These are phyloP conservation scores for Diaporthe sp. DNA, from an alignment of 2,329 filamentous ascomycete species.

Conservation along the genomic window DNA sequence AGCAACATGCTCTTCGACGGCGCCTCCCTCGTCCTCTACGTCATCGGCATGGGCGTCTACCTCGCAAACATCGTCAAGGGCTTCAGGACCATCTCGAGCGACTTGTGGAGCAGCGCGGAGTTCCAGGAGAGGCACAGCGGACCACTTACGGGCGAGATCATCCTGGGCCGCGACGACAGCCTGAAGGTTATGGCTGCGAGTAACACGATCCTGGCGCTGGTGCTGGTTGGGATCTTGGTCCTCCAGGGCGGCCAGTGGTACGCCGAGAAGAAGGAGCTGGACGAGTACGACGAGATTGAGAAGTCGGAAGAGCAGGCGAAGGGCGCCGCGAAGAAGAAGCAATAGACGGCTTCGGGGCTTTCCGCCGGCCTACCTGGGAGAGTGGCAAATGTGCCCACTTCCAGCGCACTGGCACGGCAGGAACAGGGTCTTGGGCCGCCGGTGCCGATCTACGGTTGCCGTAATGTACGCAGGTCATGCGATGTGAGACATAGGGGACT, in stretches of 20 bases:
- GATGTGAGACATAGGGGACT: not conserved
- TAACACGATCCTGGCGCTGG: slow-evolving; percentile 94
- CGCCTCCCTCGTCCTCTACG: slow-evolving; percentile 83
- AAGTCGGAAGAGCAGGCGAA: slow-evolving; percentile 52
- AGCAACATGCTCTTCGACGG: slow-evolving; percentile 96
- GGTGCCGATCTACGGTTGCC: not conserved
- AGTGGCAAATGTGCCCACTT: not conserved
- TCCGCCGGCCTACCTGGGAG: not conserved
- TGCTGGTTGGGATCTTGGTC: slow-evolving; percentile 90
- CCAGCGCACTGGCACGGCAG: not conserved
- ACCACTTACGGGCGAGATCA: slow-evolving; percentile 69
- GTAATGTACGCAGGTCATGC: not conserved
- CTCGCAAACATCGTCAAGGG: slow-evolving; percentile 97
- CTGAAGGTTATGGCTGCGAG: slow-evolving; percentile 92
- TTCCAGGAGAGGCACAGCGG: slow-evolving; percentile 56
- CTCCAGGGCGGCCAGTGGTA: slow-evolving; percentile 99
- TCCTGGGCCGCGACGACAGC: slow-evolving; percentile 87
- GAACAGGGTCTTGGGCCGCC: not conserved
- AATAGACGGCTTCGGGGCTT: slow-evolving; percentile 33
- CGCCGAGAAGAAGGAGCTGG: slow-evolving; percentile 90
- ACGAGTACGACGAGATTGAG: slow-evolving; percentile 79
- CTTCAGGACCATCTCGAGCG: slow-evolving; percentile 82
- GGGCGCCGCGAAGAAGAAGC: slow-evolving; percentile 41
- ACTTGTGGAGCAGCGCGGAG: slow-evolving; percentile 65
- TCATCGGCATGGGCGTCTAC: slow-evolving; percentile 92